A percentile compares a stretch with the other conserved stretches of the same genome.
phyloP scores from a whole-genome alignment of 2,329 filamentous ascomycete genomes.

The Thermoascus crustaceus region DNA sequence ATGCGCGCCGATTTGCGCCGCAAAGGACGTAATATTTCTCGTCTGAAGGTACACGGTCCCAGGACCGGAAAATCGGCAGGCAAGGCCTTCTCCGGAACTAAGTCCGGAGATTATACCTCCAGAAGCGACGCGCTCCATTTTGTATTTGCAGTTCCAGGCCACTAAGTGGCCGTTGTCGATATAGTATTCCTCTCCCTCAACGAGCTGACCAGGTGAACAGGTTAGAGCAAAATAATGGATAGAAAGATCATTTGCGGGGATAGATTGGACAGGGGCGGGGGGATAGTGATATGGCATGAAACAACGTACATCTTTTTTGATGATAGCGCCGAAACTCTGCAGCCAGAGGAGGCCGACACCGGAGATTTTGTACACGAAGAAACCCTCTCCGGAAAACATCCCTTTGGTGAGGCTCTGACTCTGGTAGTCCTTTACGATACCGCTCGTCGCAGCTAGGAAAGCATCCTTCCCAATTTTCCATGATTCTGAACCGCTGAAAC shows the following conservation, averaged over 20 bases:
- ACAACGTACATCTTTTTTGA: conserved; percentile 75
- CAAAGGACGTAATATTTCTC: conserved; percentile 64
- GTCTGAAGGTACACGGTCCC: conserved; percentile 92
- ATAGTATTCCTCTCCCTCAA: conserved; percentile 72
- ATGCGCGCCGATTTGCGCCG: conserved; percentile 43
- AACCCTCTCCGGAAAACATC: conserved; percentile 85
- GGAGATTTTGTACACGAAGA: conserved; percentile 81
- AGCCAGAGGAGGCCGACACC: conserved; percentile 81
- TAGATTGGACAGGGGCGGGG: not conserved
- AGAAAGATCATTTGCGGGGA: not conserved
- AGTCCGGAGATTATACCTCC: conserved; percentile 89
- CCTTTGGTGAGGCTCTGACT: conserved; percentile 79
- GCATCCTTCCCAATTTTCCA: conserved; percentile 86
- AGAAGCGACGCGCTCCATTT: conserved; percentile 79
- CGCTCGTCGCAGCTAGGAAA: conserved; percentile 77
- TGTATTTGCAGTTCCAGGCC: conserved; percentile 94
- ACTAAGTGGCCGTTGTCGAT: conserved; percentile 90
- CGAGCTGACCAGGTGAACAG: conserved; percentile 20
- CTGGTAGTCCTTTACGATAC: conserved; percentile 82
- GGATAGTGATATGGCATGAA: conserved; percentile 2
- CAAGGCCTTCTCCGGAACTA: conserved; percentile 74
- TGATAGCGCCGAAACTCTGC: conserved; percentile 88
- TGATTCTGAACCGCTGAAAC: conserved; percentile 54
- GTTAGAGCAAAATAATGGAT: conserved; percentile 1
- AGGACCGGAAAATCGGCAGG: conserved; percentile 87